phyloP scores from a whole-genome alignment of 805 yeast species.

The Starmerella apis region DNA sequence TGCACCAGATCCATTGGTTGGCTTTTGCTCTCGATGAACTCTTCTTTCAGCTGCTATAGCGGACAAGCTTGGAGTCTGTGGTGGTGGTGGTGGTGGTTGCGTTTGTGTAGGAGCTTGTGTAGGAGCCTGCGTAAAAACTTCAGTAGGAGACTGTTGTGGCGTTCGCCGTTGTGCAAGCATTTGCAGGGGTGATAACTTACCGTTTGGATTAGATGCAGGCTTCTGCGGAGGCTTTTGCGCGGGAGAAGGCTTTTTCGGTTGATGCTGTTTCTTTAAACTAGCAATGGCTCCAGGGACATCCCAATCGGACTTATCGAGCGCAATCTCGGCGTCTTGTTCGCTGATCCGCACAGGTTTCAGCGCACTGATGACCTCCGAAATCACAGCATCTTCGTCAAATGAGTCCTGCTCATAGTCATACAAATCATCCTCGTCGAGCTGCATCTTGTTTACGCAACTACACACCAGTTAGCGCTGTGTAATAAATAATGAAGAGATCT shows the following conservation, averaged over 20 bases:
- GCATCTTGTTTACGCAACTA: slow-evolving; percentile 7
- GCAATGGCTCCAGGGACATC: slow-evolving; percentile 12
- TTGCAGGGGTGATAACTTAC: slow-evolving; percentile 25
- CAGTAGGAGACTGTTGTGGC: background rate
- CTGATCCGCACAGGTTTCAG: slow-evolving; percentile 16
- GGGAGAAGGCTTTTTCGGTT: slow-evolving; percentile 9
- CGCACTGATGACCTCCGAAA: slow-evolving; percentile 22
- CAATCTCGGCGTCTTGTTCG: slow-evolving; percentile 26
- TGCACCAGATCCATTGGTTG: background rate
- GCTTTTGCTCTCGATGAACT: background rate
- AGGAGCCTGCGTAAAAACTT: background rate
- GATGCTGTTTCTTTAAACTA: slow-evolving; percentile 6
- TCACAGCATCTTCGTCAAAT: slow-evolving; percentile 21
- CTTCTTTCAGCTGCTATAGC: slow-evolving; percentile 13
- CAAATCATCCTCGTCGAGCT: slow-evolving; percentile 22
- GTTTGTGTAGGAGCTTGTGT: background rate
- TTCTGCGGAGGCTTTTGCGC: slow-evolving; percentile 2
- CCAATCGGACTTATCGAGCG: slow-evolving; percentile 22
- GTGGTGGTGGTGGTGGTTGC: background rate
- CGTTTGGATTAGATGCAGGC: slow-evolving; percentile 14
- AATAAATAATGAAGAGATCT: no score
- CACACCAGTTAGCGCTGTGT: background rate
- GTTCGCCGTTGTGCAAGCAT: slow-evolving; percentile 18
- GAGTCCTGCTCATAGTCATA: slow-evolving; percentile 23
- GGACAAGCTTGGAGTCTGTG: slow-evolving; percentile 9